Evolutionary conservation across 78 protist species (phyloP).

Genomic region (Planoprotostelium fungivorum): DNA sequence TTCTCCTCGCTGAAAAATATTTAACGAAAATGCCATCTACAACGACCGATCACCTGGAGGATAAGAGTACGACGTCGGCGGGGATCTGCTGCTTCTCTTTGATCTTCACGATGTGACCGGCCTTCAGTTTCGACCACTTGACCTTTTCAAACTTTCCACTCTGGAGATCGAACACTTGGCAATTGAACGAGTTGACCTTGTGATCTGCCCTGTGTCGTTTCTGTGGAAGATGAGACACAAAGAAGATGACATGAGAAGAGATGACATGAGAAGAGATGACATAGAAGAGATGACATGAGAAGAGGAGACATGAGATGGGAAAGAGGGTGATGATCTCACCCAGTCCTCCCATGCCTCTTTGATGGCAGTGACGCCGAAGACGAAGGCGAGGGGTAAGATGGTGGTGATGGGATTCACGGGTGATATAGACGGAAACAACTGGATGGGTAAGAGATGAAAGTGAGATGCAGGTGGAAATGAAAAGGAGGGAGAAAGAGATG

Average conservation of each 20-base stretch:
- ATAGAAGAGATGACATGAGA: no score
- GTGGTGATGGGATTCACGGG: constrained; percentile 71
- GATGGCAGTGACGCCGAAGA: constrained; percentile 61
- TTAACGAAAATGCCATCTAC: not conserved
- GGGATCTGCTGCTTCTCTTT: constrained; percentile 35
- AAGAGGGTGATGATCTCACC: constrained; percentile 50
- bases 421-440: constrained; percentile 64
- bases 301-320: no score
- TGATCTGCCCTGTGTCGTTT: not conserved
- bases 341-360: constrained; percentile 79
- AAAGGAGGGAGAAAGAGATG: no score
- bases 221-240: not conserved
- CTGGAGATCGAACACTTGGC: not conserved
- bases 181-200: not conserved
- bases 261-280: no score
- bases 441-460: constrained; percentile 67
- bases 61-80: constrained; percentile 43
- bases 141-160: not conserved
- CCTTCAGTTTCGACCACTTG: constrained; percentile 28
- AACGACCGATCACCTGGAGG: not conserved
- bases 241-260: not conserved
- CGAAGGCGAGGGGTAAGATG: constrained; percentile 72
- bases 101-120: constrained; percentile 44
- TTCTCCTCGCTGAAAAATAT: not conserved
- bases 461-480: no score